phyloP scores from a whole-genome alignment of 1,284 basidiomycete species.

The Pseudomicrostroma phylloplanum region DNA sequence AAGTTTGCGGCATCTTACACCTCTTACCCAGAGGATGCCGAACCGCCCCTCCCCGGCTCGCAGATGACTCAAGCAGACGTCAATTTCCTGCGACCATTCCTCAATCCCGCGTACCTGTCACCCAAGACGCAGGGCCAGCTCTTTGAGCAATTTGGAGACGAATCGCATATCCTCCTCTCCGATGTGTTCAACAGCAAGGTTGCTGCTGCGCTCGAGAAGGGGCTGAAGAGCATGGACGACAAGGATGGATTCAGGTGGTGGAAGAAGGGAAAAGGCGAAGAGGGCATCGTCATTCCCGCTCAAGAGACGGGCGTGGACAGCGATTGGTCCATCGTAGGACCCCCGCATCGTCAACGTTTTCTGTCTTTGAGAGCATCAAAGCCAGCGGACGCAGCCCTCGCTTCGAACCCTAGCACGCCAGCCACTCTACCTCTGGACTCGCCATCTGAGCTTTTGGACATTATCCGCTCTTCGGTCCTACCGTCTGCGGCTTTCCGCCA shows the following conservation, averaged over 20 bases:
- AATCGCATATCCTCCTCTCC: conserved; percentile 71
- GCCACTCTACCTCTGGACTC: conserved; percentile 56
- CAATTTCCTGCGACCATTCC: conserved; percentile 57
- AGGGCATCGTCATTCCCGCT: conserved; percentile 27
- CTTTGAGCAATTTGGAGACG: conserved; percentile 73
- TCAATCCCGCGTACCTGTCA: conserved; percentile 86
- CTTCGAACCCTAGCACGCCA: conserved; percentile 39
- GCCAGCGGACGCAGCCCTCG: background rate
- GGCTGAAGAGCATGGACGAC: conserved; percentile 56
- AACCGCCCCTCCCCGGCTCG: conserved; percentile 42
- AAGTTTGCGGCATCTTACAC: conserved; percentile 62
- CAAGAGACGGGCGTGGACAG: conserved; percentile 30
- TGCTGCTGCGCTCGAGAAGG: conserved; percentile 34
- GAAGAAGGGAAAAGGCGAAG: conserved; percentile 23
- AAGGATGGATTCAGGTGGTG: conserved; percentile 56
- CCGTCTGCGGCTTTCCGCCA: conserved; percentile 78
- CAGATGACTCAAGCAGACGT: conserved; percentile 33
- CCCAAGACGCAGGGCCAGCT: conserved; percentile 73
- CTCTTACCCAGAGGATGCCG: conserved; percentile 36
- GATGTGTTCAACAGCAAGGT: conserved; percentile 42
- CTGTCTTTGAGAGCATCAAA: background rate
- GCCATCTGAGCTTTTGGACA: conserved; percentile 27
- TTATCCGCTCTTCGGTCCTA: conserved; percentile 55
- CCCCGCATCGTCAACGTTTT: conserved; percentile 90
- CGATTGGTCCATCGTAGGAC: conserved; percentile 70